Evolutionary conservation across 805 yeast genomes (phyloP).

Genomic region (Schwanniomyces pseudopolymorphus): DNA sequence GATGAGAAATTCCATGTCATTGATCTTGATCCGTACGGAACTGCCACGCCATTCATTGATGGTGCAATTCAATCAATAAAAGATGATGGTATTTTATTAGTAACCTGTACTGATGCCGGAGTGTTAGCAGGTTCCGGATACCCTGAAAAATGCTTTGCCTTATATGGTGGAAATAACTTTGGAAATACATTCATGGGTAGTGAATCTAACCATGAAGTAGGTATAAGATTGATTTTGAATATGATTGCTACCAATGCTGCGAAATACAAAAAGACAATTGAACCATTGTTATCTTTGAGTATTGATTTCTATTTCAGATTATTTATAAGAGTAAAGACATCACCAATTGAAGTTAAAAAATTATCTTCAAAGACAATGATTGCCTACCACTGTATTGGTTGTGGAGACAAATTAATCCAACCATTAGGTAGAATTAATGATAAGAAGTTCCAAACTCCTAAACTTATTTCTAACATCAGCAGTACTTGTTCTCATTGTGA

Average conservation of each 20-base stretch:
- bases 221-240: constrained; percentile 77
- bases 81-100: constrained; percentile 81
- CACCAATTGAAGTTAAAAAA: constrained; percentile 81
- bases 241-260: constrained; percentile 83
- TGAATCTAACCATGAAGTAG: constrained; percentile 92
- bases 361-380: constrained; percentile 75
- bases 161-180: constrained; percentile 89
- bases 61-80: constrained; percentile 82
- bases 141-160: constrained; percentile 94
- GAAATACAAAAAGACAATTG: constrained; percentile 80
- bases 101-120: constrained; percentile 95
- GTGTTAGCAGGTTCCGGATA: constrained; percentile 94
- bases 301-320: constrained; percentile 92
- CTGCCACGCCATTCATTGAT: constrained; percentile 94
- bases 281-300: constrained; percentile 80
- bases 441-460: constrained; percentile 56
- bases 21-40: constrained; percentile 96
- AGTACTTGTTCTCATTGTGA: constrained; percentile 70
- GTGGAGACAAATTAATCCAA: constrained; percentile 72
- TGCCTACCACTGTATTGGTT: constrained; percentile 82
- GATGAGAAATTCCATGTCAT: constrained; percentile 70
- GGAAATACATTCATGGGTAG: constrained; percentile 50
- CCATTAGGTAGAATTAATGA: constrained; percentile 59
- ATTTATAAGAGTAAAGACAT: constrained; percentile 71
- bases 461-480: constrained; percentile 42